Base-by-base conservation (phyloP, 1,139 yeast genomes). In the Scheffersomyces parashehatae region DNA sequence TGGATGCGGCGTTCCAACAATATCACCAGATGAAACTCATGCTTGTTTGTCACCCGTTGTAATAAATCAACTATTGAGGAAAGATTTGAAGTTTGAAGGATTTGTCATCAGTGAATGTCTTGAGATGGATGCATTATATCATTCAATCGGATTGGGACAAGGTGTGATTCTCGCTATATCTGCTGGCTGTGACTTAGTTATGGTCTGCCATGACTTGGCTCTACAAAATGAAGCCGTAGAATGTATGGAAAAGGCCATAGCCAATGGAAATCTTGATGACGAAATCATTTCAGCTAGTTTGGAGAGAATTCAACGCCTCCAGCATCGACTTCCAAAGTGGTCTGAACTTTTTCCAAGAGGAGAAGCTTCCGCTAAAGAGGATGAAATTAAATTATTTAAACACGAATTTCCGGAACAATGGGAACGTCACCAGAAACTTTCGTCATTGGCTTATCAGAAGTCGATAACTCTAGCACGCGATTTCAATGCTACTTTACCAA, bases 1-100 rank as follows among this genome's bases (percentile, higher is more conserved):
- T n/a, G 86, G 86, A 4, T 82, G 85, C 50, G 85, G 85, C 3
- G 77, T 82, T n/a, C 88, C 88, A 1, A 77, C 80, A 39, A 74
- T 82, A 13, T 71, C 82, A 28, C 81, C 82, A 13, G 81, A 79
- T 49, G 88, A 82, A 52, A 73, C 79, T 38, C 85, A 81, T 56
- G 86, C 87, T 1, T 82, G 87, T 51, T 64, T 83, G 43, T 75
- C 82, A 16, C 85, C 85, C 4, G 63, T 75, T n/a, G 66, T 83
- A 3, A 66, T 82, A n/a, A 73, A 73, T 38, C 81, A 75, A 42
- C 59, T 82, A 31, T 62, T 83, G 31, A 62, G 88, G 29, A 67
- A 70, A 32, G 81, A 81, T 24, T 57, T 82, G 52, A 73, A 74
- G 1, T 82, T 79, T 54, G 70, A 80, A 15, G 87, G 87, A 1